phyloP scores from a whole-genome alignment of 306 rosid genomes.

The Vicia villosa region DNA sequence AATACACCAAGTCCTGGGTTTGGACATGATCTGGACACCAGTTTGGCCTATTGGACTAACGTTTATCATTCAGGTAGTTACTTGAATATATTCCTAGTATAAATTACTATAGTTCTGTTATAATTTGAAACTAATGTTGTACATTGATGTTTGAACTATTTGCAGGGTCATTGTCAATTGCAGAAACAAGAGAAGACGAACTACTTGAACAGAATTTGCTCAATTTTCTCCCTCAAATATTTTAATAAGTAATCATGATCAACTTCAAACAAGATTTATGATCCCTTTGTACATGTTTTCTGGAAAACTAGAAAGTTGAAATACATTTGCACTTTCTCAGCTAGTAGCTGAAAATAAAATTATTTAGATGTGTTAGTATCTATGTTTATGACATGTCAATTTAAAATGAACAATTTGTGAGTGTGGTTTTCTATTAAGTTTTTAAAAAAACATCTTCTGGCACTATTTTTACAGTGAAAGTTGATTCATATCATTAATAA shows the following conservation, averaged over 20 bases:
- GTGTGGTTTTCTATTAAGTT: too few relatives aligned
- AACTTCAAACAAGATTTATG: conserved; percentile 1
- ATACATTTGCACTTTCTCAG: conserved; percentile 6
- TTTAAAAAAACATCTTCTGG: too few relatives aligned
- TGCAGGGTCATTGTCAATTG: conserved; percentile 31
- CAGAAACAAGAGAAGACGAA: conserved; percentile 35
- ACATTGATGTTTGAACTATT: conserved; percentile 11
- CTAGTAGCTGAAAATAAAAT: conserved; percentile 7
- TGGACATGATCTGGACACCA: conserved; percentile 39
- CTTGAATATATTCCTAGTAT: background rate
- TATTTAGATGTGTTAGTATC: background rate
- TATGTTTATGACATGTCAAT: background rate
- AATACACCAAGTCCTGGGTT: conserved; percentile 30
- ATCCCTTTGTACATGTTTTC: background rate
- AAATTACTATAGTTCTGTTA: background rate
- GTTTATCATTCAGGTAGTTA: conserved; percentile 42
- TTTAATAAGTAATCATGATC: conserved; percentile 14
- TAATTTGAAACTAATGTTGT: background rate
- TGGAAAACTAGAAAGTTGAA: conserved; percentile 6
- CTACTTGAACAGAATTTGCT: conserved; percentile 42
- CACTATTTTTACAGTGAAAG: too few relatives aligned
- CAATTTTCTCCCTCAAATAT: conserved; percentile 28
- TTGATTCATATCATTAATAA: too few relatives aligned
- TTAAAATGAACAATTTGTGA: too few relatives aligned
- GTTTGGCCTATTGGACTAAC: conserved; percentile 45